Percentiles rank a stretch among this genome's conserved stretches.
Conservation (phyloP, 176 grass and related monocot genomes). For the Areca catechu region DNA sequence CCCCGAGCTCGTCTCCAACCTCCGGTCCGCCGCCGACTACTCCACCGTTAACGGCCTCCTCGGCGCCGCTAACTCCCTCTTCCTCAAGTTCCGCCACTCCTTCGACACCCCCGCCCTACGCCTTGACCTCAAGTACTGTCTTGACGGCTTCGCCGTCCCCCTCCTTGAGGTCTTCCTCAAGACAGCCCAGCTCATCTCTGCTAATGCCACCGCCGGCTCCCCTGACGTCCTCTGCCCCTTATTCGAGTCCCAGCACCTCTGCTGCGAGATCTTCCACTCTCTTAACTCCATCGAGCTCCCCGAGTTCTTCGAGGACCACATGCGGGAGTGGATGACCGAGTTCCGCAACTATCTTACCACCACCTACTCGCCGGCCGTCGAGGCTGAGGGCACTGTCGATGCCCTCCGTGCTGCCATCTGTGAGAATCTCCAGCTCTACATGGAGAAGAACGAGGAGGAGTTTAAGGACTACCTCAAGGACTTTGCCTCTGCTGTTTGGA, state of each 20-base stretch:
- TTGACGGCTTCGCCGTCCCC: constrained; percentile 58
- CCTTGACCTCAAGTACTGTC: constrained; percentile 92
- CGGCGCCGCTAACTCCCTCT: constrained; percentile 57
- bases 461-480: constrained; percentile 66
- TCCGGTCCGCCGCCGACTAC: constrained; percentile 48
- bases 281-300: constrained; percentile 92
- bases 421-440: constrained; percentile 91
- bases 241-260: constrained; percentile 75
- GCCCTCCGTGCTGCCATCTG: constrained; percentile 62
- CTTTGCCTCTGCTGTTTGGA: constrained; percentile 82
- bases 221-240: constrained; percentile 47
- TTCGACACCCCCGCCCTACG: constrained; percentile 71
- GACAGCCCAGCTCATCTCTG: constrained; percentile 51
- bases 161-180: constrained; percentile 79
- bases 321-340: constrained; percentile 92
- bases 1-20: constrained; percentile 59
- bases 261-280: constrained; percentile 88
- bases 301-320: constrained; percentile 97
- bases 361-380: constrained; percentile 39
- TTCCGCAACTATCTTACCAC: constrained; percentile 74
- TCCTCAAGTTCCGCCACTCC: constrained; percentile 75
- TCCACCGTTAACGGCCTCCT: constrained; percentile 62
- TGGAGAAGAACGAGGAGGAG: constrained; percentile 98
- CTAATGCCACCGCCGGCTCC: constrained; percentile 20
- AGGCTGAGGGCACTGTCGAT: constrained; percentile 66